phyloP scores from a whole-genome alignment of 2,329 filamentous ascomycete genomes.

The Fusarium ambrosium region DNA sequence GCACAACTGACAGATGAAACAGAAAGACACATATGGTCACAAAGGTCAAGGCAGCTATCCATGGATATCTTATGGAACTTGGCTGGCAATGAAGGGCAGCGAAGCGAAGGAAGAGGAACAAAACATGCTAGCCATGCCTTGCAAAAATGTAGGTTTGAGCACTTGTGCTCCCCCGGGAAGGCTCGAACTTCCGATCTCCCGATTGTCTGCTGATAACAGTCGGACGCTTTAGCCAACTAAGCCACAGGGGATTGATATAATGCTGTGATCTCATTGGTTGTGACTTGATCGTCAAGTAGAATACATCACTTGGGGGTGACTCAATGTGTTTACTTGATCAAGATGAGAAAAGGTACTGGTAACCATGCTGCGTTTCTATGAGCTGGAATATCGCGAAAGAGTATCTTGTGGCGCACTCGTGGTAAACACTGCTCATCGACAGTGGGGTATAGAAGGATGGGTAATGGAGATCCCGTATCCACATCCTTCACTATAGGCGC shows the following conservation, averaged over 20 bases:
- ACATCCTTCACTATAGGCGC: not conserved
- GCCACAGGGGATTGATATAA: conserved; percentile 38
- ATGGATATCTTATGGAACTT: not conserved
- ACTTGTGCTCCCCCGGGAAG: conserved; percentile 44
- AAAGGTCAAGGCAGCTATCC: not conserved
- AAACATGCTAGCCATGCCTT: not conserved
- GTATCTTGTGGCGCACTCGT: not conserved
- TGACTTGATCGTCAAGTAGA: not conserved
- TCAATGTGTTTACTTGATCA: not conserved
- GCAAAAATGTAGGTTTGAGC: not conserved
- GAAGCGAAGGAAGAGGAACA: not conserved
- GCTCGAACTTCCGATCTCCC: conserved; percentile 50
- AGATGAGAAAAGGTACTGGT: not conserved
- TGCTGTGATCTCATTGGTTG: not conserved
- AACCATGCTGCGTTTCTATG: not conserved
- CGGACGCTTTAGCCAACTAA: conserved; percentile 46
- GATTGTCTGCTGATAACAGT: conserved; percentile 46
- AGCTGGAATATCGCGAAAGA: not conserved
- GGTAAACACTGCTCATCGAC: not conserved
- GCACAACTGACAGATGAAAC: not conserved
- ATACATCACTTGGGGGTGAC: not conserved
- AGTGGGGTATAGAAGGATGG: not conserved
- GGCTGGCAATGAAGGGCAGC: not conserved
- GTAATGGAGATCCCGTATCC: not conserved
- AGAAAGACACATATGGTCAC: not conserved